Percentiles rank a stretch among this genome's conserved stretches.
phyloP scores from a whole-genome alignment of 208 protist species.

The Trypanosoma lewisi region DNA sequence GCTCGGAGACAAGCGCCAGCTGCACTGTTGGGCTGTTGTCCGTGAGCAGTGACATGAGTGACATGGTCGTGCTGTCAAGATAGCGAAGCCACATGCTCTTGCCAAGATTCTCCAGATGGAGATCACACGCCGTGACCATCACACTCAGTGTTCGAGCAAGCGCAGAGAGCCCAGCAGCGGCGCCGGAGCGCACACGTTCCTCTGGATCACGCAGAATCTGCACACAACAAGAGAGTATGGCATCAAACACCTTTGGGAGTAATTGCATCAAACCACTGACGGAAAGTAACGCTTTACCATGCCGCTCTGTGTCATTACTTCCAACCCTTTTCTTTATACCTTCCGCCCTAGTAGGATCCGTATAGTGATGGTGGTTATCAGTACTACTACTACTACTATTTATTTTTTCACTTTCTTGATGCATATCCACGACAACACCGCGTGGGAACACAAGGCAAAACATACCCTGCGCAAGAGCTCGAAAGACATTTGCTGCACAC shows the following conservation, averaged over 20 bases:
- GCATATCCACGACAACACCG: slow-evolving; percentile 19
- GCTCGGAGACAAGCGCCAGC: slow-evolving; percentile 61
- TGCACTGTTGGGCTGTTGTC: slow-evolving; percentile 63
- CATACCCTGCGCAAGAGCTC: slow-evolving; percentile 30
- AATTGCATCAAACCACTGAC: slow-evolving; percentile 14
- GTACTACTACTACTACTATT: no score
- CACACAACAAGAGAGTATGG: slow-evolving; percentile 31
- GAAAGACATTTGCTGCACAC: slow-evolving; percentile 38
- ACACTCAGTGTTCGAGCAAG: slow-evolving; percentile 53
- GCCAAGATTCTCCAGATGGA: slow-evolving; percentile 2
- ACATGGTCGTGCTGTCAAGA: slow-evolving; percentile 41
- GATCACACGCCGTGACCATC: slow-evolving; percentile 31
- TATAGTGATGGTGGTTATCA: no score
- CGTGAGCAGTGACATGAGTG: slow-evolving; percentile 50
- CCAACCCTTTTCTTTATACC: neutral
- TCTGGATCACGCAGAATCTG: slow-evolving; percentile 39
- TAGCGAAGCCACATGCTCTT: slow-evolving; percentile 30
- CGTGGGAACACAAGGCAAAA: slow-evolving; percentile 32
- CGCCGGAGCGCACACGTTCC: slow-evolving; percentile 51
- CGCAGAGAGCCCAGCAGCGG: slow-evolving; percentile 42
- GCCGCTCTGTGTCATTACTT: neutral
- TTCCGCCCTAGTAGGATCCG: neutral
- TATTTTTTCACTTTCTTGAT: neutral
- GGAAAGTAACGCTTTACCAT: slow-evolving; percentile 17
- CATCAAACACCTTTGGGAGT: slow-evolving; percentile 33